A percentile compares a stretch with the other conserved stretches of the same genome.
Evolutionary conservation across 306 rosid species (phyloP).

Genomic region (Cucurbita ficifolia): DNA sequence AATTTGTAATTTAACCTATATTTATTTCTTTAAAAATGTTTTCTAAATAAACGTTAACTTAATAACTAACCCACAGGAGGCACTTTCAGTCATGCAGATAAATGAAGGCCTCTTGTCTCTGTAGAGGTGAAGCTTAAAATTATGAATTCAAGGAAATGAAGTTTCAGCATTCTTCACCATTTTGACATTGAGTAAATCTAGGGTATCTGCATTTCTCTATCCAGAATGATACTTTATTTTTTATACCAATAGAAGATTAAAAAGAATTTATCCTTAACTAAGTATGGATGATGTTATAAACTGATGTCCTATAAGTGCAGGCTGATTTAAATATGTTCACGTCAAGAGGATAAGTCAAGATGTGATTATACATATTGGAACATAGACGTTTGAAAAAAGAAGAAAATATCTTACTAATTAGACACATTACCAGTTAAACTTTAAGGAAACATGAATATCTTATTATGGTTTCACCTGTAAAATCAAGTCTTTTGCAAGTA

Average conservation of each 20-base stretch:
- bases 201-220: background rate
- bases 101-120: background rate
- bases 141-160: background rate
- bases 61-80: background rate
- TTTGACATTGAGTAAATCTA: background rate
- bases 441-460: background rate
- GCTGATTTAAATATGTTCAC: background rate
- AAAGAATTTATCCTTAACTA: background rate
- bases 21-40: background rate
- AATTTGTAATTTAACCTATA: too few species aligned
- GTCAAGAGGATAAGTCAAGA: background rate
- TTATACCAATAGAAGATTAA: background rate
- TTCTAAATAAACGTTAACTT: too few species aligned
- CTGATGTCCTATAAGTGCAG: background rate
- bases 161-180: background rate
- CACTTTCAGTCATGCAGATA: background rate
- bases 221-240: background rate
- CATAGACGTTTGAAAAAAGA: background rate
- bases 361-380: background rate
- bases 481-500: conserved; percentile 92
- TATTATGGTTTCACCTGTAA: conserved; percentile 36
- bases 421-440: background rate
- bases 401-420: background rate
- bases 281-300: background rate
- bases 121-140: background rate